Conservation (phyloP, 2,329 filamentous ascomycete species). For the Xylariales sp. region DNA sequence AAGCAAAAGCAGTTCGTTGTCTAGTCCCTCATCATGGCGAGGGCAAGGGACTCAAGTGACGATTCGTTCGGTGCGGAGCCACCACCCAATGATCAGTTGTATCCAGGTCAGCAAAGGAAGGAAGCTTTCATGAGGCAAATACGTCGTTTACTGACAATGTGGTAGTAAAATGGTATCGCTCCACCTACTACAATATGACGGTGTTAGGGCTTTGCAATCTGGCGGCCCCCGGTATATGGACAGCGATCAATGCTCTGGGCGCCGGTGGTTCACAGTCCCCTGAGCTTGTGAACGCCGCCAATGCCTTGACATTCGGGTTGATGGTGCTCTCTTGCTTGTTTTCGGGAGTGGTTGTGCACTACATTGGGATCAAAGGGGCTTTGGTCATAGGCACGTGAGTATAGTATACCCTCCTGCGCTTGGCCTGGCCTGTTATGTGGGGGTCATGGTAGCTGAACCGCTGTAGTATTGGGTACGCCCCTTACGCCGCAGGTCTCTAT, state of each 20-base stretch:
- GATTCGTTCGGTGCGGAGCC: constrained; percentile 19
- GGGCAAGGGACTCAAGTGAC: constrained; percentile 18
- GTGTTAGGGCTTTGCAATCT: constrained; percentile 79
- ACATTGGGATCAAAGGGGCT: constrained; percentile 76
- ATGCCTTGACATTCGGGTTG: constrained; percentile 76
- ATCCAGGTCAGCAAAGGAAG: constrained; percentile 21
- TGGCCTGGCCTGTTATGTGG: constrained; percentile 8
- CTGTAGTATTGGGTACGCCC: constrained; percentile 71
- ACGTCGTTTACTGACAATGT: constrained; percentile 14
- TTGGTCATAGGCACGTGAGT: constrained; percentile 74
- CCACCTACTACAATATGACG: constrained; percentile 78
- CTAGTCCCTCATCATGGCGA: not conserved
- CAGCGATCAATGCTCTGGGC: constrained; percentile 78
- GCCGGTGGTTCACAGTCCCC: constrained; percentile 75
- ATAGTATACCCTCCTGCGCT: constrained; percentile 10
- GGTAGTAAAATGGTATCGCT: constrained; percentile 74
- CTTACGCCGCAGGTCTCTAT: constrained; percentile 77
- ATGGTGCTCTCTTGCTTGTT: constrained; percentile 79
- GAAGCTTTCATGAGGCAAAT: constrained; percentile 9
- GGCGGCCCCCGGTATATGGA: constrained; percentile 77
- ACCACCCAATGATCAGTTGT: constrained; percentile 15
- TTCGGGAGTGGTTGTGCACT: constrained; percentile 70
- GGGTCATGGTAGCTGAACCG: constrained; percentile 10
- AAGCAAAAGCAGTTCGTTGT: constrained; percentile 9
- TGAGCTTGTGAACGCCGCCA: constrained; percentile 75